phyloP scores from a whole-genome alignment of 2,329 filamentous ascomycete genomes.

The Bipolaris sorokiniana region DNA sequence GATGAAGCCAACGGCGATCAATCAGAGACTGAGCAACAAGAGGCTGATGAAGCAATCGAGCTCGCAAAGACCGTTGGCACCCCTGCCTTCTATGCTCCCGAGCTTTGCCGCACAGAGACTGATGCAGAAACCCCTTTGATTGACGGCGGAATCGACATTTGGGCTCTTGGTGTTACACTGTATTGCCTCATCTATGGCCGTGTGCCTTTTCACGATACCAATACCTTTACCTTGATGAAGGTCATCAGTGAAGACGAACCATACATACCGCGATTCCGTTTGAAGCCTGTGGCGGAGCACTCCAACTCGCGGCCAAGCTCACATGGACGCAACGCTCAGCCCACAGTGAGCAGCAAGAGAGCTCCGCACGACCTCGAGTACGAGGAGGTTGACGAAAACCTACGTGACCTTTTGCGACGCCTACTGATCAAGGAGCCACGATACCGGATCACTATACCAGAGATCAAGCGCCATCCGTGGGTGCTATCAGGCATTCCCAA shows the following conservation, averaged over 20 bases:
- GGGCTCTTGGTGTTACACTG: conserved; percentile 94
- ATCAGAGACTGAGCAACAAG: conserved; percentile 81
- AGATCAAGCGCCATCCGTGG: conserved; percentile 95
- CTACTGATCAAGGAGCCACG: conserved; percentile 89
- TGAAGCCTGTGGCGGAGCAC: conserved; percentile 70
- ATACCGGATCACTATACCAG: conserved; percentile 84
- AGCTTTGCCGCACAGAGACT: conserved; percentile 87
- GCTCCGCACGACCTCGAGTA: conserved; percentile 80
- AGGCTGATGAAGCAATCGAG: conserved; percentile 91
- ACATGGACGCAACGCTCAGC: conserved; percentile 53
- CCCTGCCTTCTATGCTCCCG: conserved; percentile 95
- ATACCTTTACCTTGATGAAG: conserved; percentile 89
- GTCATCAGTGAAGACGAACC: conserved; percentile 92
- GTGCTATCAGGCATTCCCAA: conserved; percentile 79
- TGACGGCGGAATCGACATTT: conserved; percentile 93
- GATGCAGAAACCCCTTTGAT: conserved; percentile 72
- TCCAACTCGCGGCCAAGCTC: conserved; percentile 55
- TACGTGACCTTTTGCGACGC: conserved; percentile 77
- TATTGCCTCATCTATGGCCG: conserved; percentile 95
- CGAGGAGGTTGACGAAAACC: conserved; percentile 80
- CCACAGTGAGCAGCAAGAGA: conserved; percentile 71
- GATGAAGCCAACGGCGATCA: conserved; percentile 75
- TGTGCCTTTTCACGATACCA: conserved; percentile 89
- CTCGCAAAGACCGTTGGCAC: conserved; percentile 98
- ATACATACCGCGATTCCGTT: conserved; percentile 80